Evolutionary conservation across 169 alveolate genomes (phyloP).

Genomic region (Cryptosporidium viatorum): DNA sequence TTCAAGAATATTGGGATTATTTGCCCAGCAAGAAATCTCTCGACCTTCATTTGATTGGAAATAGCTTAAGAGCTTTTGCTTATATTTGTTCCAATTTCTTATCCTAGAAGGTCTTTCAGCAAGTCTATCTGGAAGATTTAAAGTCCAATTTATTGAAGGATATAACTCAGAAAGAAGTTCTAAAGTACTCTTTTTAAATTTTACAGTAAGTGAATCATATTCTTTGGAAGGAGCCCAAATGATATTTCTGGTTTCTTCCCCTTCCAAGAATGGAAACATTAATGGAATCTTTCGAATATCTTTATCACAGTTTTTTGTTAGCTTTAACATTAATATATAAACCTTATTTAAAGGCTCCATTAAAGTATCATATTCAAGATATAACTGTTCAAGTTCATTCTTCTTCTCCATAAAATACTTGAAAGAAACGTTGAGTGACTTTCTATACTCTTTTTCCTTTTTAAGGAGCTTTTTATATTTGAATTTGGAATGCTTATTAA

Average conservation of each 20-base stretch:
- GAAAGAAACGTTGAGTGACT: not conserved
- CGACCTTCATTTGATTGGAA: not conserved
- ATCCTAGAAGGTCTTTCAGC: constrained; percentile 21
- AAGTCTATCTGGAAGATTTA: constrained; percentile 1
- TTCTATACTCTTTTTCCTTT: constrained; percentile 1
- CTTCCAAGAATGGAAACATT: constrained; percentile 65
- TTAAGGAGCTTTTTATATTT: not conserved
- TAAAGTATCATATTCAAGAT: constrained; percentile 19
- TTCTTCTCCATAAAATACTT: not conserved
- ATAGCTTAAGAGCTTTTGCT: not conserved
- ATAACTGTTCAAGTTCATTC: not conserved
- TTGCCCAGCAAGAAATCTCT: constrained; percentile 29
- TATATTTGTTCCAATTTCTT: constrained; percentile 20
- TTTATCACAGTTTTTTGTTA: constrained; percentile 7
- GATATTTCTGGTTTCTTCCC: not conserved
- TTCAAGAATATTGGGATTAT: not conserved
- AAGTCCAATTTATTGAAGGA: not conserved
- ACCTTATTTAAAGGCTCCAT: constrained; percentile 47
- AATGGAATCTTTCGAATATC: constrained; percentile 19
- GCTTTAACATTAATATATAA: not conserved
- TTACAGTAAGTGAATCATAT: not conserved
- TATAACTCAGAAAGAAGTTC: not conserved
- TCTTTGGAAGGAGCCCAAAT: constrained; percentile 70
- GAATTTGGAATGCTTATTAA: not conserved
- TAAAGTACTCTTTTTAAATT: constrained; percentile 9